Conservation (phyloP, 169 alveolate genomes). For the Plasmodium berghei region DNA sequence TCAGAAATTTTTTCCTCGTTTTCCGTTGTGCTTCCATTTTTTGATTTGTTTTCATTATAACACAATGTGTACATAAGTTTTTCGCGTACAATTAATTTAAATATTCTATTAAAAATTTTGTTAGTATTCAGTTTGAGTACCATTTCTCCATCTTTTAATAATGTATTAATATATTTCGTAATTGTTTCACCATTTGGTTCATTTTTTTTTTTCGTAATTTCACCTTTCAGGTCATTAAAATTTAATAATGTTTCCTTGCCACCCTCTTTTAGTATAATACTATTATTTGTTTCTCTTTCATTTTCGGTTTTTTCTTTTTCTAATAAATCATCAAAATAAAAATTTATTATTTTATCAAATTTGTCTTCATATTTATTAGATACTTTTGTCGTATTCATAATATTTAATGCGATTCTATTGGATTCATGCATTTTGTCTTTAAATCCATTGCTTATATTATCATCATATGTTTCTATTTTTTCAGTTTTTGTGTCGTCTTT, state of each 20-base stretch:
- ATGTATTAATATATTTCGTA: slow-evolving; percentile 2
- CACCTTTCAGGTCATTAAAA: background rate
- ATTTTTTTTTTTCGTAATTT: slow-evolving; percentile 6
- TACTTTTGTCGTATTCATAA: background rate
- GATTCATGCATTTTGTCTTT: background rate
- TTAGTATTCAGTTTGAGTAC: background rate
- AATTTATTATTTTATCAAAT: background rate
- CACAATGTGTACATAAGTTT: slow-evolving; percentile 42
- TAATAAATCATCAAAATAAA: background rate
- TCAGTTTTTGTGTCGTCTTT: background rate
- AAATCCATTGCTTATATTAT: background rate
- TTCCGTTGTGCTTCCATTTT: background rate
- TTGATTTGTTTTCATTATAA: background rate
- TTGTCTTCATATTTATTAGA: background rate
- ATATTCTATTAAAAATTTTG: slow-evolving; percentile 22
- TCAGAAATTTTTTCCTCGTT: background rate
- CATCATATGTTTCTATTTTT: background rate
- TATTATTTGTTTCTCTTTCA: background rate
- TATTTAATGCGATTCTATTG: background rate
- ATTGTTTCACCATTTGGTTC: slow-evolving; percentile 16
- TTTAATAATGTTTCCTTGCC: too few species aligned
- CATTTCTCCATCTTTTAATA: slow-evolving; percentile 8
- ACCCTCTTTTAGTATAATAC: background rate
- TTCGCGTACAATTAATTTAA: slow-evolving; percentile 34
- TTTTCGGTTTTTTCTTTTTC: background rate